Evolutionary conservation across 495 filamentous ascomycete species (phyloP).

Genomic region (Lophiotrema nucula): DNA sequence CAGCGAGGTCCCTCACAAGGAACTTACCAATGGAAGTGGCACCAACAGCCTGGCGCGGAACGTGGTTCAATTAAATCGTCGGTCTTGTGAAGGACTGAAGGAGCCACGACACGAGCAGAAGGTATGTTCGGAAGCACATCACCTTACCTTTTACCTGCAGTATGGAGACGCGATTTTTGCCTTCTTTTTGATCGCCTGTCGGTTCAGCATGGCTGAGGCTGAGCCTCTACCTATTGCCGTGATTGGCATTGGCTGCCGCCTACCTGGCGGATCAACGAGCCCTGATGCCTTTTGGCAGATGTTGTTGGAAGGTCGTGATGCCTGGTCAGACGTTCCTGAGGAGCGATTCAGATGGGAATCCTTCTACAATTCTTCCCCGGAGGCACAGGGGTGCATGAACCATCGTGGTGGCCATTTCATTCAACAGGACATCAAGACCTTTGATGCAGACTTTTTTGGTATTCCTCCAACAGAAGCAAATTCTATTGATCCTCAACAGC

Average conservation of each 20-base stretch:
- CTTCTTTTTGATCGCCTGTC: no score
- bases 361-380: neutral
- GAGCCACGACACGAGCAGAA: no score
- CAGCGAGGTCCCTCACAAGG: neutral
- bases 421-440: neutral
- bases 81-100: neutral
- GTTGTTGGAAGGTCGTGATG: neutral
- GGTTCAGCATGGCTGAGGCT: neutral
- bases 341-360: neutral
- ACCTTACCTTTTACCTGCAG: no score
- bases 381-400: neutral
- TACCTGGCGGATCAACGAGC: conserved; percentile 4
- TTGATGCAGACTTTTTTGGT: neutral
- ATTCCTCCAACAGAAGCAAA: neutral
- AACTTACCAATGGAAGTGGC: neutral
- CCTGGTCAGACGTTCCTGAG: conserved; percentile 7
- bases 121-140: no score
- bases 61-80: neutral
- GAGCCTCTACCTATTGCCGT: conserved; percentile 9
- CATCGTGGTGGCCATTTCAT: neutral
- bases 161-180: no score
- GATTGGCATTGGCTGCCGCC: conserved; percentile 7
- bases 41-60: neutral
- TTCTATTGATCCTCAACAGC: conserved; percentile 10
- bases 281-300: conserved; percentile 7